These are phyloP conservation scores for Rostrohypoxylon terebratum DNA, from an alignment of 495 filamentous ascomycete genomes.

Conservation along the genomic window DNA sequence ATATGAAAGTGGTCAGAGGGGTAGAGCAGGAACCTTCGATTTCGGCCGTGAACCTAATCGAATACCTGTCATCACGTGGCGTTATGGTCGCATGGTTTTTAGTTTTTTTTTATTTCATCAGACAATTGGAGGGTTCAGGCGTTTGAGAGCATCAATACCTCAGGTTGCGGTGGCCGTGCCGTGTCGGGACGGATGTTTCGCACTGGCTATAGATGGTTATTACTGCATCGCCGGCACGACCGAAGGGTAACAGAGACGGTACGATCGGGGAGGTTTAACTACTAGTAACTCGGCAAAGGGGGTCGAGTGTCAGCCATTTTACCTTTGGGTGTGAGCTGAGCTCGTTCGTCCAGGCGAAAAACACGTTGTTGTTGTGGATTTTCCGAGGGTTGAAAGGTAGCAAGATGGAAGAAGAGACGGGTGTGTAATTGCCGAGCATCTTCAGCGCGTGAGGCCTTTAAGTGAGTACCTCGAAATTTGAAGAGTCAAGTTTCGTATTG, in stretches of 20 bases:
- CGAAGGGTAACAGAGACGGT: conserved; percentile 12
- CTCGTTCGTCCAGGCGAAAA: background rate
- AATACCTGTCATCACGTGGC: conserved; percentile 39
- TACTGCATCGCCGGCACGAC: conserved; percentile 20
- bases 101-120: conserved; percentile 8
- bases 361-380: background rate
- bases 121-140: conserved; percentile 32
- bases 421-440: conserved; percentile 15
- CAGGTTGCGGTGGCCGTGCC: conserved; percentile 22
- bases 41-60: conserved; percentile 26
- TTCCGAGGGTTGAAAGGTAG: background rate
- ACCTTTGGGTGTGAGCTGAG: background rate
- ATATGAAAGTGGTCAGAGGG: background rate
- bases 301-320: conserved; percentile 5
- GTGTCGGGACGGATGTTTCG: conserved; percentile 30
- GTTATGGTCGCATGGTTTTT: conserved; percentile 46
- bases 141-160: conserved; percentile 45
- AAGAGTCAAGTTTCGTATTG: background rate
- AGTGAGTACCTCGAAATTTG: conserved; percentile 16
- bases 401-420: background rate
- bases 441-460: conserved; percentile 10
- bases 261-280: conserved; percentile 12
- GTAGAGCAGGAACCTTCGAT: conserved; percentile 24
- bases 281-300: background rate
- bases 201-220: conserved; percentile 40